Conservation (phyloP, 2,329 filamentous ascomycete genomes). For the Xylariaceae sp. region DNA sequence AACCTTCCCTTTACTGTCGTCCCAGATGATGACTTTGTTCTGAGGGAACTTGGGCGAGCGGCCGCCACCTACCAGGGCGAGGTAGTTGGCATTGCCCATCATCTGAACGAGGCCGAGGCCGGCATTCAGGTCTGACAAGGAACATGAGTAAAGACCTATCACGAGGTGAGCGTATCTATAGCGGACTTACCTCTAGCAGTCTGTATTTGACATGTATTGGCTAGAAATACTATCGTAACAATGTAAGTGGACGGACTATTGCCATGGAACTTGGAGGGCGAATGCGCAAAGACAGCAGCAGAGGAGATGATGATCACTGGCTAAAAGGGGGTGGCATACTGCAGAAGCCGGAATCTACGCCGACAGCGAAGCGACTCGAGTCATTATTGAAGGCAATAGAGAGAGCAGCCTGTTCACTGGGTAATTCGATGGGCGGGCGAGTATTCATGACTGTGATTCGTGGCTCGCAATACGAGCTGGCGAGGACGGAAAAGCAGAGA, state of each 20-base stretch:
- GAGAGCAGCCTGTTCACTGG: conserved; percentile 67
- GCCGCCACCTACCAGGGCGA: conserved; percentile 85
- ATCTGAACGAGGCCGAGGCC: conserved; percentile 80
- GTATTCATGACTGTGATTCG: conserved; percentile 67
- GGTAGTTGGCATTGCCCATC: conserved; percentile 80
- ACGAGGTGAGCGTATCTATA: background rate
- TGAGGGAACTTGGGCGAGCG: conserved; percentile 78
- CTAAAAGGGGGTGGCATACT: conserved; percentile 47
- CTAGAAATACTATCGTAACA: conserved; percentile 57
- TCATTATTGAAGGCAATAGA: conserved; percentile 84
- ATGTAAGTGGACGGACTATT: conserved; percentile 26
- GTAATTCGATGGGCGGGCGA: conserved; percentile 74
- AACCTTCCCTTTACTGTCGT: conserved; percentile 69
- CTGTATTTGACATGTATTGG: conserved; percentile 66
- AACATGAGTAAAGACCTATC: background rate
- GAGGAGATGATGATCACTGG: background rate
- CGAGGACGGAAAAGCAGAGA: conserved; percentile 10
- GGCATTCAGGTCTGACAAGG: conserved; percentile 56
- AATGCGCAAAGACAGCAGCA: no score
- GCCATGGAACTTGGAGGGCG: background rate
- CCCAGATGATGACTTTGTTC: conserved; percentile 93
- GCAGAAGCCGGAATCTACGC: conserved; percentile 78
- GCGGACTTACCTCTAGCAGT: conserved; percentile 41
- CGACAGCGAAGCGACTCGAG: conserved; percentile 79
- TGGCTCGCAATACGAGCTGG: conserved; percentile 3